A percentile compares a stretch with the other conserved stretches of the same genome.
Conservation (phyloP, 192 early-diverging fungal genomes). For the Dissophora globulifera region DNA sequence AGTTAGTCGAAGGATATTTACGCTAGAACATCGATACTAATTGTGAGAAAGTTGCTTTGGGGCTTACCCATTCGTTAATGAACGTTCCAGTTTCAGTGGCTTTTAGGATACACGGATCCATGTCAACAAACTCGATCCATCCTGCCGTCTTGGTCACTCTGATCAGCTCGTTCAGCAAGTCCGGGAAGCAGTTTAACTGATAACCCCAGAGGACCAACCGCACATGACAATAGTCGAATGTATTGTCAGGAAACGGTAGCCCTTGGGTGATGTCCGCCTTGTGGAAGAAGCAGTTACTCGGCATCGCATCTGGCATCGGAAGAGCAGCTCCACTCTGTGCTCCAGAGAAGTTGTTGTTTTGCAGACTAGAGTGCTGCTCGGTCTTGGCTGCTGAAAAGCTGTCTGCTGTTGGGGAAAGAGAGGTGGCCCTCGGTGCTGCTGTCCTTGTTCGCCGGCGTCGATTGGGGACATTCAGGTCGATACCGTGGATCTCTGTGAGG, state of each 20-base stretch:
- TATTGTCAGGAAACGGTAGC: constrained; percentile 54
- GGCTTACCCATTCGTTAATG: constrained; percentile 53
- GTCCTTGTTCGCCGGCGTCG: constrained; percentile 24
- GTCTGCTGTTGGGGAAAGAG: background rate
- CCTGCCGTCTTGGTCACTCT: constrained; percentile 49
- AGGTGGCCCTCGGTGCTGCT: no score
- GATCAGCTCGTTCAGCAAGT: constrained; percentile 40
- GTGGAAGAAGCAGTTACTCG: constrained; percentile 58
- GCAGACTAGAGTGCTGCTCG: background rate
- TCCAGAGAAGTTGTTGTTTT: background rate
- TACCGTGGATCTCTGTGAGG: constrained; percentile 42
- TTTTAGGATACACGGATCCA: constrained; percentile 47
- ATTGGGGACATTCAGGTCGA: constrained; percentile 30
- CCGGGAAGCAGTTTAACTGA: constrained; percentile 32
- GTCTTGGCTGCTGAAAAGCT: background rate
- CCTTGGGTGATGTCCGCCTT: constrained; percentile 50
- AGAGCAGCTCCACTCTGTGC: background rate
- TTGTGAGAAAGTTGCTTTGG: no score
- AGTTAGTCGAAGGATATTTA: no score
- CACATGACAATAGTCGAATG: constrained; percentile 60
- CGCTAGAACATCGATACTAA: no score
- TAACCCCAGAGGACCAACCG: constrained; percentile 46
- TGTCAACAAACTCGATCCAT: constrained; percentile 54
- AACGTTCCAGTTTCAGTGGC: constrained; percentile 27
- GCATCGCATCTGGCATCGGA: constrained; percentile 31